Evolutionary conservation across 2,329 filamentous ascomycete genomes (phyloP), one percentile per base, ranked within the genome.

Genomic region (Endocalyx cinctus): DNA sequence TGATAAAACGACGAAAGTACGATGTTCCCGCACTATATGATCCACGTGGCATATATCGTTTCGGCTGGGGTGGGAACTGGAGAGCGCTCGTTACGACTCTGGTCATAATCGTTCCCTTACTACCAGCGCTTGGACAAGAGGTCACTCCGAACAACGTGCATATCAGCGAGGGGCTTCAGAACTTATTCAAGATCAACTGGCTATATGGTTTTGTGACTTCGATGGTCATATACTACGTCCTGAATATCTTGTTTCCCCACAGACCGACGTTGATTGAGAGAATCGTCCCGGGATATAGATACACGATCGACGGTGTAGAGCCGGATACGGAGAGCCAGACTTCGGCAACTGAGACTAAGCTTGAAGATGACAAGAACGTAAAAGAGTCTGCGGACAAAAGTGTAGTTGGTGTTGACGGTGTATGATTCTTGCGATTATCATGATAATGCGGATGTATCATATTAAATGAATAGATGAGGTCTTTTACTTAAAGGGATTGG

Each of bases 1-100:
- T 49, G 5, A 40, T 51, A n/a, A 58, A 62, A 35, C 43, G 46
- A 18, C 51, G 55, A 22, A 46, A 47, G 17, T 53, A 60, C 35
- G 56, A 63, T 33, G 51, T 62, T 13, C 56, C 55, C 1, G 59
- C 58, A n/a, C 35, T 64, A 33, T 64, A 64, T 37, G 47, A 54
- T 11, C 54, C 52, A 2, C 38, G 54, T 17, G 58, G 58, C 10
- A 59, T 59, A 15, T 64, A 64, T 35, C 46, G 50, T 26, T 60
- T 57, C 37, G 34, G 17, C 25, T 42, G 47, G 25, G 54, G 57
- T 7, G 35, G 47, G 19, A 60, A 60, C 40, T 60, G 56, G 55
- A 46, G 58, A 25, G 57, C 58, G 1, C 45, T 54, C 13, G 38
- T 40, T 43, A 46, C 19, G 17, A 48, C 39, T 11, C 23, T 43